Conservation (phyloP, 1,284 basidiomycete species). For the Ustilago loliicola region DNA sequence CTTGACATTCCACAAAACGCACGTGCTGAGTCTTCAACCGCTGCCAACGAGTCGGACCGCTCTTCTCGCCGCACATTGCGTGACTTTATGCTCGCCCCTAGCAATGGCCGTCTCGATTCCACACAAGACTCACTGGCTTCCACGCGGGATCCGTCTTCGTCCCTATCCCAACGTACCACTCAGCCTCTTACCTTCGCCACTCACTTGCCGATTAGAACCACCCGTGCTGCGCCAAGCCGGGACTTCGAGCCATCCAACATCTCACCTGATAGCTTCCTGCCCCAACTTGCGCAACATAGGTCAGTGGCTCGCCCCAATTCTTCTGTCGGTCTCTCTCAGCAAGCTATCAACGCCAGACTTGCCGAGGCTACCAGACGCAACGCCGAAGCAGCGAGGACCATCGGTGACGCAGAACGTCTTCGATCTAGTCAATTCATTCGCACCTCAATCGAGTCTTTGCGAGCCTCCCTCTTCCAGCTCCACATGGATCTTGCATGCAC, state of each 20-base stretch:
- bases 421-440: constrained; percentile 33
- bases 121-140: not conserved
- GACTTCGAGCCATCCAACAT: not conserved
- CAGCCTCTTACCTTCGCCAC: not conserved
- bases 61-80: constrained; percentile 9
- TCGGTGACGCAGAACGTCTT: constrained; percentile 34
- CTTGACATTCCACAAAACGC: not conserved
- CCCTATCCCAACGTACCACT: not conserved
- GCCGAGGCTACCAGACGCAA: constrained; percentile 40
- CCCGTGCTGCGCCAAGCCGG: not conserved
- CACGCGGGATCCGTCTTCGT: not conserved
- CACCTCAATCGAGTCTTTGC: constrained; percentile 42
- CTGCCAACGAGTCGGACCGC: not conserved
- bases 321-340: constrained; percentile 10
- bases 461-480: constrained; percentile 39
- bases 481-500: constrained; percentile 37
- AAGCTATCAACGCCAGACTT: constrained; percentile 23
- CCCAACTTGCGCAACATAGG: constrained; percentile 12
- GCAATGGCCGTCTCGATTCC: constrained; percentile 5
- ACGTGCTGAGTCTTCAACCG: not conserved
- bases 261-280: not conserved
- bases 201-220: not conserved
- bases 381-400: constrained; percentile 37
- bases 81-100: constrained; percentile 17
- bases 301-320: not conserved